These are phyloP conservation scores for Flaveria sonorensis DNA, from an alignment of 129 eudicot species.

Conservation along the genomic window DNA sequence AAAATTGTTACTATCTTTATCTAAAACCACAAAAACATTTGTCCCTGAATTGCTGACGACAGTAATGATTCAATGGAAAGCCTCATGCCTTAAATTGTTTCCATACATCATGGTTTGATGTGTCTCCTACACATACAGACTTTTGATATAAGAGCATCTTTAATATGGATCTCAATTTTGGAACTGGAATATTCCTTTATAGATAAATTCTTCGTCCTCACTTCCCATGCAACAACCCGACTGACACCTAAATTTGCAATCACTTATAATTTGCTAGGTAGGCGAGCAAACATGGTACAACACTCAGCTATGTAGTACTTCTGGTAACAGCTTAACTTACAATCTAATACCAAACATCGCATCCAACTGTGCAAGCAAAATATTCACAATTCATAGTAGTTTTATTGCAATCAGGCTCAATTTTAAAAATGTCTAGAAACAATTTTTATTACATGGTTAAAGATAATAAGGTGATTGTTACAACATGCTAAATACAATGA, in stretches of 20 bases:
- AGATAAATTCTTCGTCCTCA: constrained; percentile 1
- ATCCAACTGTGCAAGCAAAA: constrained; percentile 14
- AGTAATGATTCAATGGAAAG: not conserved
- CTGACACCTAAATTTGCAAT: constrained; percentile 12
- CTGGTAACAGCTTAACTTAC: too few relatives aligned
- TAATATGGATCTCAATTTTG: not conserved
- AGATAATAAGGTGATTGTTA: constrained; percentile 9
- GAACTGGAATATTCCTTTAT: not conserved
- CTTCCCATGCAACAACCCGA: not conserved
- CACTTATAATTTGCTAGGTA: constrained; percentile 18
- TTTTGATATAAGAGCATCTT: not conserved
- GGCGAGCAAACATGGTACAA: constrained; percentile 13
- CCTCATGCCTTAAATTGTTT: not conserved
- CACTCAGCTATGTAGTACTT: not conserved
- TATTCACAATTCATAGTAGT: not conserved
- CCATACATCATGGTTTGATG: not conserved
- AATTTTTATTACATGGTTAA: constrained; percentile 3
- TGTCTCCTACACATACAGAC: not conserved
- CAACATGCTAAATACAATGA: constrained; percentile 8
- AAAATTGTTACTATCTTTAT: constrained; percentile 6
- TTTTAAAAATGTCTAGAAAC: constrained; percentile 12
- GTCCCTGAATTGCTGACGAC: not conserved
- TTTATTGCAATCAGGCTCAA: constrained; percentile 10
- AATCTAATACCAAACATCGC: not conserved
- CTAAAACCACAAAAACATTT: constrained; percentile 2